Conservation (phyloP, 352 stramenopile genomes). For the Phytophthora pistaciae region DNA sequence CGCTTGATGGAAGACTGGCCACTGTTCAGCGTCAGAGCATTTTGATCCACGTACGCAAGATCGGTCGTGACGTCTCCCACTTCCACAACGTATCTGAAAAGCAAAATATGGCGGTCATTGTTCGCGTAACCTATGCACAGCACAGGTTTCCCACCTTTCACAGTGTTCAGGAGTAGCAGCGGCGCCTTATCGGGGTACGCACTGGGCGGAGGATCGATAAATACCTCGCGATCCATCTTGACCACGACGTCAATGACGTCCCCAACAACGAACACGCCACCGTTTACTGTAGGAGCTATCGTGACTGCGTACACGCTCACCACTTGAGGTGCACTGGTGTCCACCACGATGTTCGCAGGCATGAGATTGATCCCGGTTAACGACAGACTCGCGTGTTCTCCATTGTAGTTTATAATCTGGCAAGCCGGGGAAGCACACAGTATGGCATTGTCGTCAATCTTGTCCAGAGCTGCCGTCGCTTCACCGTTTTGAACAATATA, state of each 20-base stretch:
- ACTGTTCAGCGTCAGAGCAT: constrained; percentile 81
- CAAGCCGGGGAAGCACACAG: constrained; percentile 55
- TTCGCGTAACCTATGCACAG: constrained; percentile 72
- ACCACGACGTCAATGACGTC: constrained; percentile 85
- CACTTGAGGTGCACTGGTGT: constrained; percentile 64
- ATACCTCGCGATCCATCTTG: constrained; percentile 77
- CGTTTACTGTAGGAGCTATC: constrained; percentile 59
- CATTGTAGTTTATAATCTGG: constrained; percentile 81
- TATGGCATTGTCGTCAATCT: constrained; percentile 61
- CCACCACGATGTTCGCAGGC: constrained; percentile 65
- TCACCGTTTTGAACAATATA: constrained; percentile 74
- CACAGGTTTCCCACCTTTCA: constrained; percentile 49
- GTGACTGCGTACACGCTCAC: constrained; percentile 74
- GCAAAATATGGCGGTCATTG: constrained; percentile 57
- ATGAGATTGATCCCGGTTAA: constrained; percentile 51
- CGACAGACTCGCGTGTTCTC: constrained; percentile 39
- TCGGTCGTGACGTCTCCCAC: constrained; percentile 59
- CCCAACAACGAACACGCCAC: constrained; percentile 75
- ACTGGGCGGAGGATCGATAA: constrained; percentile 78
- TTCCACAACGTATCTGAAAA: constrained; percentile 81
- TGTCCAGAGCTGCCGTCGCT: constrained; percentile 52
- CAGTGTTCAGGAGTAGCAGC: constrained; percentile 69
- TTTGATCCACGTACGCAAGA: constrained; percentile 63
- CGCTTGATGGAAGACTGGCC: constrained; percentile 79
- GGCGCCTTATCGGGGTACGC: constrained; percentile 81